phyloP scores from a whole-genome alignment of 257 asterid genomes.

The Ilex aquifolium region DNA sequence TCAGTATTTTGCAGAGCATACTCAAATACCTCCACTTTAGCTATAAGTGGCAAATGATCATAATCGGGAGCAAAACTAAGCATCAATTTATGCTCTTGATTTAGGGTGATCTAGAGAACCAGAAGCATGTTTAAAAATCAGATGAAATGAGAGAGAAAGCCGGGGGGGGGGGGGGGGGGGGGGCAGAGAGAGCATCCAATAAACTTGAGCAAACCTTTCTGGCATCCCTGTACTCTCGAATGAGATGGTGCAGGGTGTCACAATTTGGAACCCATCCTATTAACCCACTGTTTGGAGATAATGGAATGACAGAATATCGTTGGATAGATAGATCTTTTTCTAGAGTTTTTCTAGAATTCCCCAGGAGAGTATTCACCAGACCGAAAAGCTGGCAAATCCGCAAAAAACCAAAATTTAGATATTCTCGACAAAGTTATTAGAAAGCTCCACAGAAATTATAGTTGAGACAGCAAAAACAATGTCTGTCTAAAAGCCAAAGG shows the following conservation, averaged over 20 bases:
- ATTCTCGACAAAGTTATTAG: neutral
- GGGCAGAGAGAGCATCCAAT: neutral
- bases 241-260: constrained; percentile 91
- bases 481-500: neutral
- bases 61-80: constrained; percentile 95
- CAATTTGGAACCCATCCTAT: constrained; percentile 99
- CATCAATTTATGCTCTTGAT: constrained; percentile 98
- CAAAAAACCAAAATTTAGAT: neutral
- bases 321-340: constrained; percentile 94
- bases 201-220: constrained; percentile 55
- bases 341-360: constrained; percentile 82
- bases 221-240: constrained; percentile 95
- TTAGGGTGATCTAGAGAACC: constrained; percentile 65
- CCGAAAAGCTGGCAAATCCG: constrained; percentile 72
- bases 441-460: neutral
- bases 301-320: constrained; percentile 91
- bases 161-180: constrained; percentile 1
- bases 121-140: constrained; percentile 17
- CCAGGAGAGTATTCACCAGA: constrained; percentile 87
- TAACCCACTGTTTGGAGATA: constrained; percentile 95
- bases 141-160: constrained; percentile 7
- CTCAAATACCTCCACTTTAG: constrained; percentile 98
- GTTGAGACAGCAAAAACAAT: neutral
- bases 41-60: constrained; percentile 88
- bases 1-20: constrained; percentile 89